Evolutionary conservation across 129 eudicot species (phyloP).

Genomic region (Flaveria linearis): DNA sequence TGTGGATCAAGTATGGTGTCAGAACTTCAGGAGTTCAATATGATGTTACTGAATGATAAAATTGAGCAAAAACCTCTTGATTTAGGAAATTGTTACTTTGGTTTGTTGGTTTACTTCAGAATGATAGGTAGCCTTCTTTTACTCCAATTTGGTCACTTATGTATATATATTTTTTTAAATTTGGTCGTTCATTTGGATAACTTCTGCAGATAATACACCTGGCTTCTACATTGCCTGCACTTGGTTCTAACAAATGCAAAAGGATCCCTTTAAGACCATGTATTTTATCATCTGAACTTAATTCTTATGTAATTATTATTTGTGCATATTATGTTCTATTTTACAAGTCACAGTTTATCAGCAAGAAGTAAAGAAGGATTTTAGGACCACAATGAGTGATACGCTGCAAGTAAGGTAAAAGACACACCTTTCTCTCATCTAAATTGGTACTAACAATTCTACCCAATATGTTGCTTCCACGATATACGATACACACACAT

Average conservation of each 20-base stretch:
- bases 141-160: background rate
- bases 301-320: too few species aligned
- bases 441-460: background rate
- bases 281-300: background rate
- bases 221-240: constrained; percentile 28
- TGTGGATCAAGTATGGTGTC: too few species aligned
- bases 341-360: constrained; percentile 33
- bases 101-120: too few species aligned
- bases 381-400: constrained; percentile 41
- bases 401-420: constrained; percentile 76
- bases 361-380: constrained; percentile 33
- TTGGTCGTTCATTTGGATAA: constrained; percentile 29
- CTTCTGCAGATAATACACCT: constrained; percentile 53
- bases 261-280: constrained; percentile 40
- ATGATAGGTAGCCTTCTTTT: too few species aligned
- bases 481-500: too few species aligned
- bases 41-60: too few species aligned
- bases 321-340: background rate
- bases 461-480: too few species aligned
- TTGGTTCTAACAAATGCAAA: constrained; percentile 70
- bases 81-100: too few species aligned
- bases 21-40: too few species aligned
- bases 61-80: too few species aligned
- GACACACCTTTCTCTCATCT: constrained; percentile 6
- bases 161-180: background rate